Percentiles rank a stretch among this genome's conserved stretches.
phyloP scores from a whole-genome alignment of 305 asterid species.

The Fraxinus platypoda region DNA sequence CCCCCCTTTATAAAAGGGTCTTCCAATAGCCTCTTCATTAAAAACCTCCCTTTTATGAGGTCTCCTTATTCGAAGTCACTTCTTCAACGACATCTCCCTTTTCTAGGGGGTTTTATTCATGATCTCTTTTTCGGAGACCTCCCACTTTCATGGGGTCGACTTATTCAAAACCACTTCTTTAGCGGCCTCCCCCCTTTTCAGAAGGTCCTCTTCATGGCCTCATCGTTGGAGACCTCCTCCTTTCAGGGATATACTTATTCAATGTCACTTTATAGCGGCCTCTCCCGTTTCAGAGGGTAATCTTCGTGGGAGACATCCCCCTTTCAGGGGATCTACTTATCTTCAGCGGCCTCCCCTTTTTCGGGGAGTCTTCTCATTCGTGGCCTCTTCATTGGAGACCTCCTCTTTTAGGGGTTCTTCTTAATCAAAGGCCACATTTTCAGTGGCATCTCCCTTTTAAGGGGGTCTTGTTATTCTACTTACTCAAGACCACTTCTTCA shows the following conservation, averaged over 20 bases:
- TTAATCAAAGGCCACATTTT: not conserved
- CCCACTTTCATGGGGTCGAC: not conserved
- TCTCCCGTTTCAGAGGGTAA: too few species aligned
- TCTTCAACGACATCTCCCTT: not conserved
- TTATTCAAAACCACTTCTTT: not conserved
- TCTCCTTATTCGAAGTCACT: not conserved
- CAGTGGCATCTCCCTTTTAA: not conserved
- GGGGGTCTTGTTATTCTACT: too few species aligned
- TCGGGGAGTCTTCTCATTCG: not conserved
- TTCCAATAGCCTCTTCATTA: not conserved
- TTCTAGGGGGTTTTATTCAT: not conserved
- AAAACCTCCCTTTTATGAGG: not conserved
- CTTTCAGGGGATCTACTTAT: not conserved
- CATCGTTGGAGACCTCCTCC: not conserved
- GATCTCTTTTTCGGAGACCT: not conserved
- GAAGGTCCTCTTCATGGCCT: not conserved
- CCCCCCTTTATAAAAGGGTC: not conserved
- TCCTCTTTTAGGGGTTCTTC: too few species aligned
- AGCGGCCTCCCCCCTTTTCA: not conserved
- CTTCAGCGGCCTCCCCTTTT: not conserved
- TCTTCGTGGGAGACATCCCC: not conserved
- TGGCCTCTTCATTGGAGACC: not conserved
- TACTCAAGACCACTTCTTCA: too few species aligned
- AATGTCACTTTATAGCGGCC: too few species aligned
- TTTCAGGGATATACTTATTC: not conserved